phyloP scores from a whole-genome alignment of 1,284 basidiomycete species.

The Phlebopus sp. region DNA sequence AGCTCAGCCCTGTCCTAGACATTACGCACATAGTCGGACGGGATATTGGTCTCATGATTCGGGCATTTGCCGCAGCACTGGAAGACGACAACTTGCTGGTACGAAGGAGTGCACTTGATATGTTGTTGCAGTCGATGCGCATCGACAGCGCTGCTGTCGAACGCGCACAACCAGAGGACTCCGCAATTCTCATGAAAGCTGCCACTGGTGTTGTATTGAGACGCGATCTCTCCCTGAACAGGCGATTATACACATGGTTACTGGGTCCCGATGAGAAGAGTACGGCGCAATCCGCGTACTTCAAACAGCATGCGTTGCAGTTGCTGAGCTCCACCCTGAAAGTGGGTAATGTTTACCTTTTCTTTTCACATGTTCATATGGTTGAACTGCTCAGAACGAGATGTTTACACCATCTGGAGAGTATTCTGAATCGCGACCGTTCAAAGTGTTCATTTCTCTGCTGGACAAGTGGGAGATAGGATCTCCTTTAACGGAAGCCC shows the following conservation, averaged over 20 bases:
- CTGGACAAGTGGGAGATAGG: slow-evolving; percentile 98
- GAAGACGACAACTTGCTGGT: slow-evolving; percentile 91
- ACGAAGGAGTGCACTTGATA: slow-evolving; percentile 77
- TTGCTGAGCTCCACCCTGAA: slow-evolving; percentile 69
- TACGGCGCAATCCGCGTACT: slow-evolving; percentile 69
- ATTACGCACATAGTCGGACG: slow-evolving; percentile 73
- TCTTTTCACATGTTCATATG: slow-evolving; percentile 1
- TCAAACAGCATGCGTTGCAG: slow-evolving; percentile 66
- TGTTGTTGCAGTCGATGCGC: slow-evolving; percentile 72
- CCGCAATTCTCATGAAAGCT: slow-evolving; percentile 74
- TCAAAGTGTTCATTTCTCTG: slow-evolving; percentile 93
- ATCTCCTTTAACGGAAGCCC: slow-evolving; percentile 69
- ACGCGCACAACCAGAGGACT: slow-evolving; percentile 64
- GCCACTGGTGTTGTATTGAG: slow-evolving; percentile 84
- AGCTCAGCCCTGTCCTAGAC: slow-evolving; percentile 43
- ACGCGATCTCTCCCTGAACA: slow-evolving; percentile 89
- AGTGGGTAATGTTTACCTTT: slow-evolving; percentile 35
- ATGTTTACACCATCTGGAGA: slow-evolving; percentile 72
- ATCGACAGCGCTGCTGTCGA: slow-evolving; percentile 71
- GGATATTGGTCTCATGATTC: slow-evolving; percentile 90
- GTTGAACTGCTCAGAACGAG: slow-evolving; percentile 48
- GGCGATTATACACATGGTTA: slow-evolving; percentile 92
- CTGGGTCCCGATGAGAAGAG: slow-evolving; percentile 78
- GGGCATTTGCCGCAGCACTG: slow-evolving; percentile 85
- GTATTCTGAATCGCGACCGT: slow-evolving; percentile 78